These are phyloP conservation scores for Williopsis jadinii DNA, from an alignment of 1,139 yeast genomes.

Conservation along the genomic window DNA sequence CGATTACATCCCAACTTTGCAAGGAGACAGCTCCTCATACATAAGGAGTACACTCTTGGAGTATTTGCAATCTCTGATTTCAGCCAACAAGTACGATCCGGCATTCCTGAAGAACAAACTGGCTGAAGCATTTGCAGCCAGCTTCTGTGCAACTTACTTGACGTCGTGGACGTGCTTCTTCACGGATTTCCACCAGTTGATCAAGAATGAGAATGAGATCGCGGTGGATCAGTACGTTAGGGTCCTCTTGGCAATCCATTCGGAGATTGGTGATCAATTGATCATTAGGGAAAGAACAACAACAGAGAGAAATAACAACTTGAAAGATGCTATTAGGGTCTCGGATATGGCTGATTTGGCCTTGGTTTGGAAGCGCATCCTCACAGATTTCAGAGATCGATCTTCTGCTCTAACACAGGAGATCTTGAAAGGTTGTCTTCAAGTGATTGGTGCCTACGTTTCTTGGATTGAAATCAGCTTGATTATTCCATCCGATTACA, in stretches of 20 bases:
- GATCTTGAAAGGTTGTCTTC: conserved; percentile 52
- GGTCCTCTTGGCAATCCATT: conserved; percentile 68
- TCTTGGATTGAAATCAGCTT: conserved; percentile 92
- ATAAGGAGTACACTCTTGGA: conserved; percentile 37
- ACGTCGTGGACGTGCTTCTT: conserved; percentile 61
- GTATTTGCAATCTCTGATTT: conserved; percentile 30
- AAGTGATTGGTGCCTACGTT: conserved; percentile 76
- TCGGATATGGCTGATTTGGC: conserved; percentile 69
- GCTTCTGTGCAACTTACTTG: conserved; percentile 62
- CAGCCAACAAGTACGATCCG: conserved; percentile 40
- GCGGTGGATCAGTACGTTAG: conserved; percentile 77
- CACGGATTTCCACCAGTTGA: conserved; percentile 48
- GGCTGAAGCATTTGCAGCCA: conserved; percentile 62
- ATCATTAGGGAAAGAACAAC: conserved; percentile 58
- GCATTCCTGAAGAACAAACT: conserved; percentile 70
- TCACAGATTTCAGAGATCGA: conserved; percentile 28
- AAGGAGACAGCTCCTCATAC: conserved; percentile 30
- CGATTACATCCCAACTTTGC: conserved; percentile 48
- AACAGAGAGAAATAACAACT: conserved; percentile 57
- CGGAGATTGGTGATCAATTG: conserved; percentile 89
- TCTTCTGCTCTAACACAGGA: conserved; percentile 30
- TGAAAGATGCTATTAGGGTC: conserved; percentile 78
- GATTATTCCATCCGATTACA: conserved; percentile 61
- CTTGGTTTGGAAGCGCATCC: conserved; percentile 58
- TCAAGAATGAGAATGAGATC: conserved; percentile 31